These are phyloP conservation scores for Boletus sp. DNA, from an alignment of 1,284 basidiomycete species.

Conservation along the genomic window DNA sequence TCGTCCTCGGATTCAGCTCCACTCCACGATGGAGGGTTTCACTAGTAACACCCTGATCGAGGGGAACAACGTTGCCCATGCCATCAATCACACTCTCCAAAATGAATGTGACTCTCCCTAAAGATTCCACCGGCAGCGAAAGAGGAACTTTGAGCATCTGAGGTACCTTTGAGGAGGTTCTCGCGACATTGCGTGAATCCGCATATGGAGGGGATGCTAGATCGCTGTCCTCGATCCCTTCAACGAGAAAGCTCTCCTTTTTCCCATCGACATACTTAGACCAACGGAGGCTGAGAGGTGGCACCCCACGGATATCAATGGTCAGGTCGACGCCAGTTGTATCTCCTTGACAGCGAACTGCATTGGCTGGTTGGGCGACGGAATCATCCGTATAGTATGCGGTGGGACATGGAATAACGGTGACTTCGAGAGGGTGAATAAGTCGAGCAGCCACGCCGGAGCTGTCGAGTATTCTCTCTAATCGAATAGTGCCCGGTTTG, in stretches of 20 bases:
- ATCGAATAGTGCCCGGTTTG: conserved; percentile 67
- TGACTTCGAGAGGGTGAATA: conserved; percentile 64
- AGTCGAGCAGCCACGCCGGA: conserved; percentile 63
- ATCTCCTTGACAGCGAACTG: conserved; percentile 70
- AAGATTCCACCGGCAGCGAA: conserved; percentile 53
- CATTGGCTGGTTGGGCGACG: conserved; percentile 38
- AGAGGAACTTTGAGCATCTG: conserved; percentile 67
- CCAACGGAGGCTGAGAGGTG: conserved; percentile 78
- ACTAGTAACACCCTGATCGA: conserved; percentile 34
- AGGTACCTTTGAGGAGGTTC: conserved; percentile 34
- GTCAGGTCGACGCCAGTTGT: conserved; percentile 59
- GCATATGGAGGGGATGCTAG: conserved; percentile 17
- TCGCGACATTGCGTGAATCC: conserved; percentile 23
- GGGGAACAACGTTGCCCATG: conserved; percentile 62
- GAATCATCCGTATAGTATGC: conserved; percentile 59
- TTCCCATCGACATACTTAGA: conserved; percentile 60
- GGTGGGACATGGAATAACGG: conserved; percentile 77
- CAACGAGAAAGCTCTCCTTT: conserved; percentile 69
- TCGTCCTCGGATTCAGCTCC: conserved; percentile 41
- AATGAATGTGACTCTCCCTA: conserved; percentile 65
- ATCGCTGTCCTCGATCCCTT: conserved; percentile 71
- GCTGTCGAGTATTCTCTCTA: conserved; percentile 72
- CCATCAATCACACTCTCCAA: conserved; percentile 74
- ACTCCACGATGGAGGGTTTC: conserved; percentile 21
- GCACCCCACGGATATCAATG: conserved; percentile 73